A percentile compares a stretch with the other conserved stretches of the same genome.
Conservation (phyloP, 495 filamentous ascomycete species). For the Aspergillus diversus region DNA sequence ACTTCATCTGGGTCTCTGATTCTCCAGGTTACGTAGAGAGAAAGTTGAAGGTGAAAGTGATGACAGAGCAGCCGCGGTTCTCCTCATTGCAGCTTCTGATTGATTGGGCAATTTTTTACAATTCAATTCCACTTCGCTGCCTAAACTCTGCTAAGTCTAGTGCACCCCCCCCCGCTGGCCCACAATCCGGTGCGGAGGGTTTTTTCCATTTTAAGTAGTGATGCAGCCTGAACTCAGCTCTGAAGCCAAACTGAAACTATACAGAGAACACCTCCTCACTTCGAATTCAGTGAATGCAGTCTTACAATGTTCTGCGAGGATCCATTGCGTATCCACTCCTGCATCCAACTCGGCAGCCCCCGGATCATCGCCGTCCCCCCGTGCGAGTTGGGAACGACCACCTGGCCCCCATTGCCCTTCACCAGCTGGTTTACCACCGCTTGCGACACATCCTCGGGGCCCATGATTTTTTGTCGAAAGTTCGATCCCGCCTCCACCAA, state of each 20-base stretch:
- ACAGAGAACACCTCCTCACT: neutral
- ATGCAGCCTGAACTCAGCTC: too few relatives aligned
- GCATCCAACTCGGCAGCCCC: slow-evolving; percentile 1
- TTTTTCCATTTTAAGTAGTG: neutral
- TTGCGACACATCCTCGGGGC: slow-evolving; percentile 36
- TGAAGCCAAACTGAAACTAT: too few relatives aligned
- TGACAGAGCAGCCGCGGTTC: neutral
- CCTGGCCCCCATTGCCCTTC: slow-evolving; percentile 43
- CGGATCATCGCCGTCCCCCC: neutral
- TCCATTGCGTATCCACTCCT: neutral
- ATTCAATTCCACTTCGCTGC: neutral
- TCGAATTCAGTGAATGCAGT: neutral
- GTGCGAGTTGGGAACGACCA: slow-evolving; percentile 32
- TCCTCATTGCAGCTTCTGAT: too few relatives aligned
- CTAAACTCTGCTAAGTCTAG: neutral
- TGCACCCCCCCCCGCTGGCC: neutral
- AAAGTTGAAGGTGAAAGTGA: too few relatives aligned
- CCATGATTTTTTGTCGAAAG: slow-evolving; percentile 41
- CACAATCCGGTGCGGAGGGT: too few relatives aligned
- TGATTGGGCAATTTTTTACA: too few relatives aligned
- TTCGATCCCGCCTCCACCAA: slow-evolving; percentile 38
- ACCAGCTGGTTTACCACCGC: slow-evolving; percentile 46
- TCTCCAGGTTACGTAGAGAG: too few relatives aligned
- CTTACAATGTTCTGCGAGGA: neutral
- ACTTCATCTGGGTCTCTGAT: too few relatives aligned